A percentile compares a stretch with the other conserved stretches of the same genome.
Conservation (phyloP, 1,284 basidiomycete species). For the Ustilago nuda region DNA sequence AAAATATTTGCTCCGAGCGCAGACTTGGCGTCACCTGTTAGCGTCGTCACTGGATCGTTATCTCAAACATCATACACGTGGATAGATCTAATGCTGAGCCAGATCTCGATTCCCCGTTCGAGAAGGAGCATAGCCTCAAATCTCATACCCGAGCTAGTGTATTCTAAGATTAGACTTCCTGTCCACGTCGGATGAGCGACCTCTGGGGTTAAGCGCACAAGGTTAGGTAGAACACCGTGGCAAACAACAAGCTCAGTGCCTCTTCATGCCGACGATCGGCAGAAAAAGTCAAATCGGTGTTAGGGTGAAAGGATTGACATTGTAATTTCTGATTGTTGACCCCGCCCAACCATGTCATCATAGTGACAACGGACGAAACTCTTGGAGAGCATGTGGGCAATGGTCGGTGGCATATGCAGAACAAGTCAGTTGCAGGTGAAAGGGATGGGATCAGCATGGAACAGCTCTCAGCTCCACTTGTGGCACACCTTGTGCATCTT, state of each 20-base stretch:
- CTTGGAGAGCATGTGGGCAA: no score
- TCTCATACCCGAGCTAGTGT: neutral
- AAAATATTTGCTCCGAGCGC: no score
- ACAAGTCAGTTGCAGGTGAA: no score
- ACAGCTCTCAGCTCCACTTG: constrained; percentile 1
- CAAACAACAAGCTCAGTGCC: no score
- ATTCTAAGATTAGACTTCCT: neutral
- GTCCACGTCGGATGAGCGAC: neutral
- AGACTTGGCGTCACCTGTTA: no score
- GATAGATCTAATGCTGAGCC: neutral
- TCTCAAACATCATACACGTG: constrained; percentile 15
- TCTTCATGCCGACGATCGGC: neutral
- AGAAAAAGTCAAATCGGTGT: neutral
- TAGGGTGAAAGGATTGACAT: neutral
- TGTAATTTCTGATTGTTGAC: no score
- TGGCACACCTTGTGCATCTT: constrained; percentile 20
- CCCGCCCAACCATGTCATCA: no score
- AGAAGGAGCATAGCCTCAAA: constrained; percentile 6
- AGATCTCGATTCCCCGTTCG: constrained; percentile 5
- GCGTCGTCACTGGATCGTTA: no score
- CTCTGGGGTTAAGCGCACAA: neutral
- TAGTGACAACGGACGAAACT: no score
- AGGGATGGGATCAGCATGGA: no score
- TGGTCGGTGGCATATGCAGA: no score
- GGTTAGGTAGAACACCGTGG: no score